These are phyloP conservation scores for Kodamaea restingae DNA, from an alignment of 805 yeast species.

Conservation along the genomic window DNA sequence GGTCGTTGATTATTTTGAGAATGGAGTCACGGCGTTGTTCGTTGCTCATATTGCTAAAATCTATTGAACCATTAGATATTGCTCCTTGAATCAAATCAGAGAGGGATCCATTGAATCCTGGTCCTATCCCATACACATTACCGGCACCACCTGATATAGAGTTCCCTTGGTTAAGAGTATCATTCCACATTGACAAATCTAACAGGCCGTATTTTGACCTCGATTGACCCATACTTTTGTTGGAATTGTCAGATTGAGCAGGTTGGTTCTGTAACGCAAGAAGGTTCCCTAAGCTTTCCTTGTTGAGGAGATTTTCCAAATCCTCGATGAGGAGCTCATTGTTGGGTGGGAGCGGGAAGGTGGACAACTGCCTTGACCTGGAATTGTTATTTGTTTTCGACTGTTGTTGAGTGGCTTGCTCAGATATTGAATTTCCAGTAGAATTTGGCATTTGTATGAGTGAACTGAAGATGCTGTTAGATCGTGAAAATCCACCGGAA, in stretches of 20 bases:
- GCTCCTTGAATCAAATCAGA: constrained; percentile 32
- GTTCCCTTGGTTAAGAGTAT: constrained; percentile 8
- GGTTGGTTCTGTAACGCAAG: constrained; percentile 15
- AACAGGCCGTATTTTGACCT: constrained; percentile 26
- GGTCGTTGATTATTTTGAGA: constrained; percentile 34
- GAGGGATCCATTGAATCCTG: constrained; percentile 30
- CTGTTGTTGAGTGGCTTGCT: constrained; percentile 8
- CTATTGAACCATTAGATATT: constrained; percentile 34
- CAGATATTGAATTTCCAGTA: constrained; percentile 30
- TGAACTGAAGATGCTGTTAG: constrained; percentile 22
- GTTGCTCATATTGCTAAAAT: constrained; percentile 35
- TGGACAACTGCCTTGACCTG: constrained; percentile 18
- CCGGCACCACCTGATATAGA: constrained; percentile 12
- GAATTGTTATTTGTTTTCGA: not conserved
- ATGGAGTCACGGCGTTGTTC: constrained; percentile 40
- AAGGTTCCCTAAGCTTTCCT: constrained; percentile 30
- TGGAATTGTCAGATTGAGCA: constrained; percentile 2
- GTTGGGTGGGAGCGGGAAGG: constrained; percentile 13
- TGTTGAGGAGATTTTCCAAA: constrained; percentile 29
- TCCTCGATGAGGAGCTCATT: constrained; percentile 26
- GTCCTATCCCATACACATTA: constrained; percentile 19
- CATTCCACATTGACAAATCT: constrained; percentile 21
- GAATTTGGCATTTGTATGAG: constrained; percentile 39
- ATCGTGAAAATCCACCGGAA: constrained; percentile 8
- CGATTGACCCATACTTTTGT: constrained; percentile 11